These are phyloP conservation scores for Chloranthus sessilifolius DNA, from an alignment of 164 flowering plant species.

Conservation along the genomic window DNA sequence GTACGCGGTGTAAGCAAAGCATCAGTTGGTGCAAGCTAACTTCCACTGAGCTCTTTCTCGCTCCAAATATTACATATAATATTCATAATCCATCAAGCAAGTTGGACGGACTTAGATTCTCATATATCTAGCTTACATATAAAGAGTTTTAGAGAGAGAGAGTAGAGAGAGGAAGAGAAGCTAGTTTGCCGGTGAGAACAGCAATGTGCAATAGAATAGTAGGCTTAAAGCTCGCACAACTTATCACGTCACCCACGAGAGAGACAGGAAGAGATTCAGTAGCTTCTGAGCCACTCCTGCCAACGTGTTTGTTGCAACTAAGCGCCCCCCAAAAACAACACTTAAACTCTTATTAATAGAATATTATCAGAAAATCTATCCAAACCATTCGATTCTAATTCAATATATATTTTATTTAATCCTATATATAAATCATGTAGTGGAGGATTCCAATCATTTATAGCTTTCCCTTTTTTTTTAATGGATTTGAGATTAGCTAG, in stretches of 20 bases:
- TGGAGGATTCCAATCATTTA: too few species aligned
- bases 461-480: too few species aligned
- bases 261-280: conserved; percentile 16
- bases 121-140: background rate
- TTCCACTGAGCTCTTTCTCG: background rate
- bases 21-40: background rate
- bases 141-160: background rate
- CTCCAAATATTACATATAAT: background rate
- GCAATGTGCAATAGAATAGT: background rate
- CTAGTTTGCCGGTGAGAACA: background rate
- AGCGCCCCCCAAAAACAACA: too few species aligned
- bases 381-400: too few species aligned
- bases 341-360: too few species aligned
- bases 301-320: conserved; percentile 26
- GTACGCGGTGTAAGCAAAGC: conserved; percentile 8
- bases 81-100: background rate
- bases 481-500: too few species aligned
- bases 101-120: too few species aligned
- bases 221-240: background rate
- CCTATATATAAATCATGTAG: too few species aligned
- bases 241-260: conserved; percentile 11
- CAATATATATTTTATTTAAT: too few species aligned
- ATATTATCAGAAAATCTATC: too few species aligned
- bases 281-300: conserved; percentile 34
- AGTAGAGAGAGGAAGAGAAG: background rate